These are phyloP conservation scores for Dittrichia graveolens DNA, from an alignment of 129 eudicot genomes.

Conservation along the genomic window DNA sequence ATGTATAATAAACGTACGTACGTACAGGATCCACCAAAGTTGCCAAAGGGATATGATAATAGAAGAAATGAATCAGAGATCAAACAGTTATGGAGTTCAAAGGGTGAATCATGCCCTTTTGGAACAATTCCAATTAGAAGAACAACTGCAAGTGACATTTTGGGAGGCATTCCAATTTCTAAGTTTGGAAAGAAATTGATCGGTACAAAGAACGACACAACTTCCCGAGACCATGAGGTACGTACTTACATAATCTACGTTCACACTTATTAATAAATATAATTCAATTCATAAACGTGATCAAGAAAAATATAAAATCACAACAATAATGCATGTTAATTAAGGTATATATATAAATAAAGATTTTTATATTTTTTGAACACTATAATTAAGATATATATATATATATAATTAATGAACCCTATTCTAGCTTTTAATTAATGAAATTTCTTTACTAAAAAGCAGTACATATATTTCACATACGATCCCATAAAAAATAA, in stretches of 20 bases:
- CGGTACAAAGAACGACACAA: slow-evolving; percentile 39
- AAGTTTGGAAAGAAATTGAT: slow-evolving; percentile 58
- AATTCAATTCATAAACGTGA: no score
- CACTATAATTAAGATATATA: no score
- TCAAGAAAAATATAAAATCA: no score
- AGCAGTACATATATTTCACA: background rate
- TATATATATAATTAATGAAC: no score
- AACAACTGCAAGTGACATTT: slow-evolving; percentile 59
- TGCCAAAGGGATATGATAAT: slow-evolving; percentile 52
- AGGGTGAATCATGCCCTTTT: slow-evolving; percentile 71
- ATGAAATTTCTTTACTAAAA: background rate
- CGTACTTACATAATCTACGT: no score
- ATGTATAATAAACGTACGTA: background rate
- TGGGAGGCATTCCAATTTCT: slow-evolving; percentile 46
- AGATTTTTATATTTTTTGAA: no score
- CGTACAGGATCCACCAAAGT: slow-evolving; percentile 59
- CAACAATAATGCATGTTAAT: no score
- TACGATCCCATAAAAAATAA: background rate
- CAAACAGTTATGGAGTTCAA: slow-evolving; percentile 71
- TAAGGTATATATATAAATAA: no score
- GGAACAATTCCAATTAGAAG: slow-evolving; percentile 86
- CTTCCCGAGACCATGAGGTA: slow-evolving; percentile 71
- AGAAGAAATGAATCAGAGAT: slow-evolving; percentile 33
- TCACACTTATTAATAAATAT: no score
- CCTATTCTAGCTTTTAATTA: no score